A percentile compares a stretch with the other conserved stretches of the same genome.
Conservation (phyloP, 139 green algal species). For the Coccomyxa sp. region DNA sequence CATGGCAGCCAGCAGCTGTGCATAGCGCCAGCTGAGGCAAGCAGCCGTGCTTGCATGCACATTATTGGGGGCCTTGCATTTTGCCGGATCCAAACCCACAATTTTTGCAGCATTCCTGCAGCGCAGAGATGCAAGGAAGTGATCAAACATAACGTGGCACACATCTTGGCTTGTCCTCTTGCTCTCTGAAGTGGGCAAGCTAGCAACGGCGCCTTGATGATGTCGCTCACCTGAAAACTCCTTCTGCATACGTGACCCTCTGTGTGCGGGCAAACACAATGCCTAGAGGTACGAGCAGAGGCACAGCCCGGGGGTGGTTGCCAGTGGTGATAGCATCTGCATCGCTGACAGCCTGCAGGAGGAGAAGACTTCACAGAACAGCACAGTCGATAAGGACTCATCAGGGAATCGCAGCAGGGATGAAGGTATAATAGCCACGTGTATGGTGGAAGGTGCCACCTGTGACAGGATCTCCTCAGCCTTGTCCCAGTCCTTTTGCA, state of each 20-base stretch:
- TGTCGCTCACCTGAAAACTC: conserved; percentile 46
- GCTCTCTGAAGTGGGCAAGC: background rate
- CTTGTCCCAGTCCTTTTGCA: conserved; percentile 42
- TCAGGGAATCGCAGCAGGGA: no score
- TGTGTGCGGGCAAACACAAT: conserved; percentile 56
- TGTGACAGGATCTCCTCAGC: conserved; percentile 49
- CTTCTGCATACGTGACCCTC: conserved; percentile 70
- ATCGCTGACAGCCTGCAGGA: conserved; percentile 28
- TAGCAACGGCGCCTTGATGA: background rate
- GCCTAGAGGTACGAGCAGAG: conserved; percentile 57
- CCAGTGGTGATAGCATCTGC: conserved; percentile 33
- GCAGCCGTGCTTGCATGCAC: conserved; percentile 54
- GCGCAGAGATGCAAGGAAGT: conserved; percentile 12
- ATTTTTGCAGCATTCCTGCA: background rate
- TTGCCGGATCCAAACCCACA: background rate
- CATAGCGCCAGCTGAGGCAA: conserved; percentile 60
- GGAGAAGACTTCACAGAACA: background rate
- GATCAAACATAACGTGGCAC: conserved; percentile 22
- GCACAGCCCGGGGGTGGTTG: conserved; percentile 33
- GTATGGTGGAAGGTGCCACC: conserved; percentile 2
- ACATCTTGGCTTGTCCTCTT: background rate
- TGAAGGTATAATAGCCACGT: background rate
- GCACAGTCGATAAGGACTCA: background rate
- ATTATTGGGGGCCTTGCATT: background rate
- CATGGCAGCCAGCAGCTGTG: conserved; percentile 70